Evolutionary conservation across 495 filamentous ascomycete species (phyloP).

Genomic region (Aspergillus olivimuriae): DNA sequence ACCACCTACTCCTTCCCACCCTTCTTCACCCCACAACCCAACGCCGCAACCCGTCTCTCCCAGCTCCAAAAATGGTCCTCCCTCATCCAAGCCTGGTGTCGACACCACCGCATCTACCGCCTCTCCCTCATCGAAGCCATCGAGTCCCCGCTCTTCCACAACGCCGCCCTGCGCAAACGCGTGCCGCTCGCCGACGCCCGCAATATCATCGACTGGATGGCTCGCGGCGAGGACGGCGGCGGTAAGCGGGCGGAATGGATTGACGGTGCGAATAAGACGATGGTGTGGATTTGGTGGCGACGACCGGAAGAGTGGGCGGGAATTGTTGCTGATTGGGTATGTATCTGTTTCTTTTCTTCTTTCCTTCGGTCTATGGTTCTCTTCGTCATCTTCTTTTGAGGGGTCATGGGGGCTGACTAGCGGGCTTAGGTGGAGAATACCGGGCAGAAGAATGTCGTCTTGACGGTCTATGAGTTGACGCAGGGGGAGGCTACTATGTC

Average conservation of each 20-base stretch:
- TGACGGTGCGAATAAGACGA: conserved; percentile 31
- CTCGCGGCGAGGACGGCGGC: conserved; percentile 51
- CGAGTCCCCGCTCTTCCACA: conserved; percentile 52
- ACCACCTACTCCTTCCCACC: conserved; percentile 49
- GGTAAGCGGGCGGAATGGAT: conserved; percentile 62
- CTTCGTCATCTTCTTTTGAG: conserved; percentile 1
- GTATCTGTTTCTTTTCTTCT: conserved; percentile 13
- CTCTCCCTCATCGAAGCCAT: conserved; percentile 59
- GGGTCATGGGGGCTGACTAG: background rate
- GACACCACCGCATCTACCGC: conserved; percentile 63
- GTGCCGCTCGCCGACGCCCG: conserved; percentile 57
- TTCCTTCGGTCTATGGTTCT: too few relatives aligned
- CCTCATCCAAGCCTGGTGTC: conserved; percentile 82
- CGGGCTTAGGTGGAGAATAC: conserved; percentile 57
- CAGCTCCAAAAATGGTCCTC: conserved; percentile 80
- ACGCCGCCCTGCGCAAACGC: conserved; percentile 44
- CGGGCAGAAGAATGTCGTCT: conserved; percentile 64
- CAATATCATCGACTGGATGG: conserved; percentile 69
- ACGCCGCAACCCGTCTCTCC: conserved; percentile 62
- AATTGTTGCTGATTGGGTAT: conserved; percentile 52
- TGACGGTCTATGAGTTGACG: conserved; percentile 71
- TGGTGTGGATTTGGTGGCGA: conserved; percentile 64
- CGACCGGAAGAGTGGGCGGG: conserved; percentile 71
- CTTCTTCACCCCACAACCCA: conserved; percentile 66
- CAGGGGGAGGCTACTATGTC: conserved; percentile 58